Conservation (phyloP, 169 alveolate species). For the Cyclospora cayetanensis region DNA sequence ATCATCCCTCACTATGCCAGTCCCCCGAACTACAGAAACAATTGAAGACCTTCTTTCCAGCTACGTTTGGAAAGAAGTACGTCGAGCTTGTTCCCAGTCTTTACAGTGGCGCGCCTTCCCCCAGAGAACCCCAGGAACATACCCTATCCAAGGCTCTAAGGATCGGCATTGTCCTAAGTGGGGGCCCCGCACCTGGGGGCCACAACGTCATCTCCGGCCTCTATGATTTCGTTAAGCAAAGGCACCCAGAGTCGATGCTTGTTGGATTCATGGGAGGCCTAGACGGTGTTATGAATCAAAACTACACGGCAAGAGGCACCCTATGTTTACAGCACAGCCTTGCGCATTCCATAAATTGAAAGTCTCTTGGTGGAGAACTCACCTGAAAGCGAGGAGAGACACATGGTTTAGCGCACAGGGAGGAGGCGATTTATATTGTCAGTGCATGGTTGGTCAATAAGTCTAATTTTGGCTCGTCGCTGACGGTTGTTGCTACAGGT, state of each 20-base stretch:
- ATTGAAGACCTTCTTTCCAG: constrained; percentile 52
- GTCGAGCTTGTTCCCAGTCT: constrained; percentile 57
- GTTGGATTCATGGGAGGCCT: constrained; percentile 76
- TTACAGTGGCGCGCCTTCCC: constrained; percentile 56
- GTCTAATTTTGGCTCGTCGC: neutral
- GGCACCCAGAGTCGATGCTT: constrained; percentile 66
- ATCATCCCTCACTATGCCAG: constrained; percentile 46
- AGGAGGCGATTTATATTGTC: neutral
- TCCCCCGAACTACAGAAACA: constrained; percentile 56
- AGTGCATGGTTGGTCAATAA: neutral
- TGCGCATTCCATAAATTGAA: neutral
- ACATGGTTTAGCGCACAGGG: neutral
- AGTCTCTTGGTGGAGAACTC: no score
- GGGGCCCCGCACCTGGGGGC: constrained; percentile 99
- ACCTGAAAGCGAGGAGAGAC: neutral
- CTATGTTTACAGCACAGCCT: neutral
- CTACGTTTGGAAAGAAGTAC: constrained; percentile 65
- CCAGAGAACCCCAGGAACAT: constrained; percentile 48
- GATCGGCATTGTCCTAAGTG: constrained; percentile 96
- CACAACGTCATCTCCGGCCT: constrained; percentile 99
- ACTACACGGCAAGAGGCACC: constrained; percentile 49
- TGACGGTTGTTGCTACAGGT: constrained; percentile 27
- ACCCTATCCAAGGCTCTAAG: constrained; percentile 59
- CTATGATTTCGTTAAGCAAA: constrained; percentile 71
- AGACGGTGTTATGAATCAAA: constrained; percentile 69